Evolutionary conservation across 345 rosid genomes (phyloP), one percentile per base, ranked within the genome.

Genomic region (Rhizophora mangle): DNA sequence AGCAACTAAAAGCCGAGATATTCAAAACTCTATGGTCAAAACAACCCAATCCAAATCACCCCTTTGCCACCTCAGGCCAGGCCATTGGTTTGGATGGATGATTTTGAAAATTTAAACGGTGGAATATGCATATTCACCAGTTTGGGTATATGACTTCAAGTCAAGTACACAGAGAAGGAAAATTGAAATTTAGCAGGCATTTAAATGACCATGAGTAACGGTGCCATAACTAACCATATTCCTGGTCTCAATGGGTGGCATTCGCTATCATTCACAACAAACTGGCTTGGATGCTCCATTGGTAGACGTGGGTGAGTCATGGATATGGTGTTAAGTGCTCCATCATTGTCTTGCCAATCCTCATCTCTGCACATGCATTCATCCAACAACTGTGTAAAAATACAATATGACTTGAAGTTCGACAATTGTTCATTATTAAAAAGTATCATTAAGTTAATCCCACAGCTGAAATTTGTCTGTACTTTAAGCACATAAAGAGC

Each of bases 321-420:
- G 49, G 99, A 92, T 78, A 95, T 80, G 22, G 94, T 90, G 83
- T 92, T 95, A 68, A 95, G 69, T 51, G 98, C 98, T 72, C 99
- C 98, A 73, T 95, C 99, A 72, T 95, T 95, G 72, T 95, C 98
- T 69, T 68, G 82, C 99, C 99, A 95, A 78, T 90, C 96, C 73
- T 95, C 96, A 81, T 95, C 96, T 84, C 98, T 95, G 82, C 75
- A 68, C 18, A 58, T 66, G 13, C 34, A 64, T 54, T 60, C 11
- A 22, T 19, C 36, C 27, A 67, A 26, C 13, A 8, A 15, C 21
- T 30, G 24, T 58, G 39, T 62, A 52, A 73, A 32, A 8, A 16
- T 60, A 29, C 67, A 65, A 70, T 34, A 24, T 8, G 26, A 57
- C 49, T 65, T 56, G 2, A 26, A 24, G 37, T 63, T 47, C 37